Conservation (phyloP, 2,329 filamentous ascomycete genomes). For the Eutypa lata region DNA sequence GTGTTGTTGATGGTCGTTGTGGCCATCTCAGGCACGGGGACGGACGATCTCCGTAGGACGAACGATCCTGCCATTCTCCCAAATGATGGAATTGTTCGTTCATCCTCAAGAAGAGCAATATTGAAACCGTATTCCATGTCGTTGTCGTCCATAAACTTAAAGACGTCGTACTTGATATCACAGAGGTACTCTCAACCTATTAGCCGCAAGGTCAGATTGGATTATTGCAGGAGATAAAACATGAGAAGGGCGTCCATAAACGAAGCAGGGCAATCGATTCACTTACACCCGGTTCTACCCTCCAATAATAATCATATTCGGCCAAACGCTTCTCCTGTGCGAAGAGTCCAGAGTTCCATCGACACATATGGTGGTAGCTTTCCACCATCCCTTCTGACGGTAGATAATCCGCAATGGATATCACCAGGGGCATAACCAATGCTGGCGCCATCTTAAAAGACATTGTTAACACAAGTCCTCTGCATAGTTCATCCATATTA, state of each 20-base stretch:
- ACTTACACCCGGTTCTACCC: conserved; percentile 58
- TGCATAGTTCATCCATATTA: no score
- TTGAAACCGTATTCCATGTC: conserved; percentile 74
- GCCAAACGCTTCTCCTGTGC: conserved; percentile 72
- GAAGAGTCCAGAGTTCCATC: conserved; percentile 82
- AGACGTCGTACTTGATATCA: conserved; percentile 77
- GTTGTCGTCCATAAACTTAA: conserved; percentile 80
- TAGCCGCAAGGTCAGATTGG: conserved; percentile 13
- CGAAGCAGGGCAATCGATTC: not conserved
- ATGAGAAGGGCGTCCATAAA: not conserved
- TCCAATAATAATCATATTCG: conserved; percentile 58
- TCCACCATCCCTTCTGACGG: no score
- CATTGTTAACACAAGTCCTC: no score
- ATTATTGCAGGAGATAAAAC: not conserved
- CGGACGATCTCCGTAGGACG: no score
- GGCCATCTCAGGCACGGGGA: no score
- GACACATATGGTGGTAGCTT: conserved; percentile 73
- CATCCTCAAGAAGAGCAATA: conserved; percentile 44
- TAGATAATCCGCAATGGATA: no score
- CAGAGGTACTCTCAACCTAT: conserved; percentile 53
- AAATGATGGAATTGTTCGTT: conserved; percentile 42
- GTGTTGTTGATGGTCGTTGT: no score
- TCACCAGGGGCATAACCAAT: no score
- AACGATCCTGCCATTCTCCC: no score
- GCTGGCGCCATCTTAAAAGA: no score